Base-by-base conservation (phyloP, 2,329 filamentous ascomycete species). In the Epichloe sibirici region DNA sequence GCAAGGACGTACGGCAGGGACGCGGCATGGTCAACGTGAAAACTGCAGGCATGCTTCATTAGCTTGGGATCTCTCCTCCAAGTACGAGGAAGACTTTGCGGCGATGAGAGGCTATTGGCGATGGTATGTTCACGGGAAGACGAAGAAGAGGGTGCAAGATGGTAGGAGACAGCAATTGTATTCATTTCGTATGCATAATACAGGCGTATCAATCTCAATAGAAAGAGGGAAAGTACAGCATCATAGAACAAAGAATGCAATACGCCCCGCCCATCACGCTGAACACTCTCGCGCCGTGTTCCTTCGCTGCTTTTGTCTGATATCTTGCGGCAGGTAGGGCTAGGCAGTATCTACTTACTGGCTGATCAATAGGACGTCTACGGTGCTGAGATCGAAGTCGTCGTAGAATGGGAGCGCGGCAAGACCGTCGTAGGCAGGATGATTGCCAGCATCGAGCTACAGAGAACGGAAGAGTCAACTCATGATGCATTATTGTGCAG, bases 21-120 rank as follows among this genome's bases (percentile, higher is more conserved):
- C 15, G 91, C 91, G n/a, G 93, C 93, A 73, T 98, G 93, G 65
- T 98, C 93, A 66, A 97, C 79, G 69, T 98, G 93, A 66, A 98
- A 98, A 86, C 91, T 52, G 40, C 12, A 17, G 17, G 38, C 31
- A 48, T 55, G 51, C 9, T n/a, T 55, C 44, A 47, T 55, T 50
- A 55, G 53, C 51, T 40, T 51, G 49, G 11, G 34, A 12, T 21
- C 23, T 8, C 25, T 25, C 34, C 9, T 28, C 12, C 17, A 42
- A 13, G 9, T n/a, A 6, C 23, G 31, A 28, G 31, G 31, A 25
- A 7, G 15, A 13, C 15, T 11, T n/a, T 35, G 49, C 23, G 31
- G 21, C 34, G n/a, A 45, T 28, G 21, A 44, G 31, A 25, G 43
- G 34, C 35, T 11, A 35, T 17, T 31, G 21, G 28, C n/a, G 3